Evolutionary conservation across 495 filamentous ascomycete species (phyloP).

Genomic region (Aspergillus asperescens): DNA sequence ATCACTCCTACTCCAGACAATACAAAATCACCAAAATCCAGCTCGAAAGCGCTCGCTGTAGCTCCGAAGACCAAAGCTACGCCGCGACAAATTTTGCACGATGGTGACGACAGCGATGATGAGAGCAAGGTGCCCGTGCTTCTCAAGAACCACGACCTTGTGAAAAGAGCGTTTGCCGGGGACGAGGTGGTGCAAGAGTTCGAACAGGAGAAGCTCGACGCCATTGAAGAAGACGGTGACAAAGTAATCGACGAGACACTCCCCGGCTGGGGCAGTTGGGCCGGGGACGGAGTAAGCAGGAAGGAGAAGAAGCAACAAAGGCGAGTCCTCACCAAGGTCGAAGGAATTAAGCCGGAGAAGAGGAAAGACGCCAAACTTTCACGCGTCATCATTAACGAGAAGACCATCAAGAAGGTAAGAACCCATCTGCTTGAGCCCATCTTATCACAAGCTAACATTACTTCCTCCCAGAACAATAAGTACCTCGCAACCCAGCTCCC

Average conservation of each 20-base stretch:
- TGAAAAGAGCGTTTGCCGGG: conserved; percentile 81
- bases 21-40: conserved; percentile 20
- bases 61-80: conserved; percentile 18
- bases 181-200: conserved; percentile 85
- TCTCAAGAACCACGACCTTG: conserved; percentile 72
- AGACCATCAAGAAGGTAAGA: conserved; percentile 78
- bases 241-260: conserved; percentile 79
- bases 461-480: conserved; percentile 62
- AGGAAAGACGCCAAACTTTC: conserved; percentile 77
- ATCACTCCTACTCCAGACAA: conserved; percentile 37
- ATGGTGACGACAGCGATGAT: conserved; percentile 46
- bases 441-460: conserved; percentile 24
- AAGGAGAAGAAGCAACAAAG: conserved; percentile 56
- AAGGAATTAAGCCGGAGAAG: conserved; percentile 70
- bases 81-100: conserved; percentile 20
- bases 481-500: conserved; percentile 80
- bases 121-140: conserved; percentile 59
- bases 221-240: conserved; percentile 73
- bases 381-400: conserved; percentile 89
- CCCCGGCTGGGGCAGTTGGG: conserved; percentile 90
- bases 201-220: conserved; percentile 69
- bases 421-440: background rate
- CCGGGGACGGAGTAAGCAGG: conserved; percentile 70
- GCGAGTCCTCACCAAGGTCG: conserved; percentile 60
- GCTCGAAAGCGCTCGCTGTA: conserved; percentile 19